These are phyloP conservation scores for Arabidopsis hybrid DNA, from an alignment of 441 rosid species.

Conservation along the genomic window DNA sequence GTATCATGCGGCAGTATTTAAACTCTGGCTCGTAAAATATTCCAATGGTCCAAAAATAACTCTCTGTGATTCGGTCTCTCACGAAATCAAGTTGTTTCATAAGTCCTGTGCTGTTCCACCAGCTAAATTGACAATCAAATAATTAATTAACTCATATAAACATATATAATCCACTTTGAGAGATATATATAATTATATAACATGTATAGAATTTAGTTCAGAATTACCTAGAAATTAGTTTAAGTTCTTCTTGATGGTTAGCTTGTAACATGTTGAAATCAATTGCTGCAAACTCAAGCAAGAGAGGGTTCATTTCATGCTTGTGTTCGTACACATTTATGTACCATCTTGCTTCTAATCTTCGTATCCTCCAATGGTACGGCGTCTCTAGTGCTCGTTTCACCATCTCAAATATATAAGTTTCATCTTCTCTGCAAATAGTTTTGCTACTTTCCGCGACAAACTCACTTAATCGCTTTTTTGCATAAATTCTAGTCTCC, in stretches of 20 bases:
- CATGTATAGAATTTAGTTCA: not conserved
- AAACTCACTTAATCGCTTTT: constrained; percentile 16
- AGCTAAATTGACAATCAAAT: constrained; percentile 27
- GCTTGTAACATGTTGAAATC: constrained; percentile 52
- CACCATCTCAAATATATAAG: constrained; percentile 32
- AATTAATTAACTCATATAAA: not conserved
- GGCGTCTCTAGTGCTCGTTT: constrained; percentile 48
- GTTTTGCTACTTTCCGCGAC: not conserved
- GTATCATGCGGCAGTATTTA: constrained; percentile 26
- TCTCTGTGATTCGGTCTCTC: constrained; percentile 47
- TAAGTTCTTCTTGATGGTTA: constrained; percentile 48
- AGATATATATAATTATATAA: not conserved
- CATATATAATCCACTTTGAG: not conserved
- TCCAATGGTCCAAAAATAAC: constrained; percentile 47
- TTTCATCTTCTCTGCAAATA: constrained; percentile 2
- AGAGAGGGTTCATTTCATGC: constrained; percentile 26
- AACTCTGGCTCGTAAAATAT: constrained; percentile 22
- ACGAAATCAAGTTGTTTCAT: constrained; percentile 42
- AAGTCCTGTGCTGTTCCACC: constrained; percentile 44
- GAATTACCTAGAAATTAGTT: constrained; percentile 38
- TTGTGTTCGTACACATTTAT: constrained; percentile 39
- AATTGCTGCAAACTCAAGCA: constrained; percentile 45
- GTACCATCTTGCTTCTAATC: constrained; percentile 49
- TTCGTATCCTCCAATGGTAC: constrained; percentile 42
- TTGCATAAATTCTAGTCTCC: constrained; percentile 30